phyloP scores from a whole-genome alignment of 805 yeast genomes.

The Priceomyces haplophilus region DNA sequence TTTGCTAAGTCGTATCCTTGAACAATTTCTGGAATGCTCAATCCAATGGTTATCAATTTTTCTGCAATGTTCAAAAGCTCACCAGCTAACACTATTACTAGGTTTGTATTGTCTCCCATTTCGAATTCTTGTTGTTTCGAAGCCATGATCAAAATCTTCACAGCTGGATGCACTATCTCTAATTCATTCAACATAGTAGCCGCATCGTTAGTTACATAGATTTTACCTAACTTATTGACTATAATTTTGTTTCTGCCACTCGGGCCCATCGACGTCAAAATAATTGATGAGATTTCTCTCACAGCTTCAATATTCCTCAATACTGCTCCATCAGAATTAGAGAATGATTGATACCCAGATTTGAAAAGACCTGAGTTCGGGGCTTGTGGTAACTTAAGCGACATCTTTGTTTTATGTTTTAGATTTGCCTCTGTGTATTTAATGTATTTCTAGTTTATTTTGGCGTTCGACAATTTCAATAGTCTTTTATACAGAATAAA shows the following conservation, averaged over 20 bases:
- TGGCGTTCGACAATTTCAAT: slow-evolving; percentile 5
- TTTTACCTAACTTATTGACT: slow-evolving; percentile 81
- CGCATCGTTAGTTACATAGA: slow-evolving; percentile 94
- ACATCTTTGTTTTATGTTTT: slow-evolving; percentile 47
- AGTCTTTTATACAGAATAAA: neutral
- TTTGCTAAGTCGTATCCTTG: slow-evolving; percentile 92
- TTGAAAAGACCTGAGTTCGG: slow-evolving; percentile 93
- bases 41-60: slow-evolving; percentile 76
- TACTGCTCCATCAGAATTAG: slow-evolving; percentile 92
- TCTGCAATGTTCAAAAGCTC: slow-evolving; percentile 86
- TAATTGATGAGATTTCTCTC: slow-evolving; percentile 87
- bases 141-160: slow-evolving; percentile 92
- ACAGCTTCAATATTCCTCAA: slow-evolving; percentile 91
- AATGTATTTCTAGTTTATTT: neutral
- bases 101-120: slow-evolving; percentile 95
- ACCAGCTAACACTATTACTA: slow-evolving; percentile 89
- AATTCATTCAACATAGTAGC: slow-evolving; percentile 93
- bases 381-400: slow-evolving; percentile 85
- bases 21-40: slow-evolving; percentile 86
- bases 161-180: slow-evolving; percentile 96
- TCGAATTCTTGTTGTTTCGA: slow-evolving; percentile 95
- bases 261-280: slow-evolving; percentile 94
- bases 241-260: slow-evolving; percentile 96
- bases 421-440: slow-evolving; percentile 1
- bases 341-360: slow-evolving; percentile 86